Conservation (phyloP, 768 basidiomycete genomes). For the Paxillus ammoniavirescens region DNA sequence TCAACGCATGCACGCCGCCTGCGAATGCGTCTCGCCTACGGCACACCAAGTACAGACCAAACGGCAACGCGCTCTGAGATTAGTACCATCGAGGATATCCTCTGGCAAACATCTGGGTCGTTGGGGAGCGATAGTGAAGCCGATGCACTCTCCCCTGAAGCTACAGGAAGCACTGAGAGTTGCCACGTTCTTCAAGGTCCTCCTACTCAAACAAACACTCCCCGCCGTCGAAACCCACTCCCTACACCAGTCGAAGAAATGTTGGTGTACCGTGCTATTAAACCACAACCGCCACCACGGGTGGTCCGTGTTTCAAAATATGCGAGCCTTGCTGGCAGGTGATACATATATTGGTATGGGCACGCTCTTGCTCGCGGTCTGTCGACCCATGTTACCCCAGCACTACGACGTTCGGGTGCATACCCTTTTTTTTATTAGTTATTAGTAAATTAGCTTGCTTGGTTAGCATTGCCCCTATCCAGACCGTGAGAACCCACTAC, state of each 20-base stretch:
- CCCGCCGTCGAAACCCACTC: slow-evolving; percentile 41
- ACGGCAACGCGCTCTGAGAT: slow-evolving; percentile 29
- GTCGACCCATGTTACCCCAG: neutral
- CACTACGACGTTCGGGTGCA: neutral
- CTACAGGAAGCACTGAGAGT: slow-evolving; percentile 12
- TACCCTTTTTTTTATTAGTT: slow-evolving; percentile 12
- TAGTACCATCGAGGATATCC: slow-evolving; percentile 24
- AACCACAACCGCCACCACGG: slow-evolving; percentile 3
- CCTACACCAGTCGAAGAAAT: slow-evolving; percentile 58
- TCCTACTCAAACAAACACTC: slow-evolving; percentile 10
- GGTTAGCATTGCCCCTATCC: neutral
- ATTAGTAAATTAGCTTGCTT: slow-evolving; percentile 23
- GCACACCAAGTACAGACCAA: slow-evolving; percentile 19
- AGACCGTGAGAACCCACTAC: slow-evolving; percentile 14
- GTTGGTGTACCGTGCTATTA: slow-evolving; percentile 29
- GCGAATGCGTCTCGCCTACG: slow-evolving; percentile 36
- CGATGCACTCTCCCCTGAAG: slow-evolving; percentile 18
- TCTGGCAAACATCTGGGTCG: slow-evolving; percentile 21
- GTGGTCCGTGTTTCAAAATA: slow-evolving; percentile 24
- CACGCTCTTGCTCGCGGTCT: neutral
- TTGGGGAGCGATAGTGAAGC: slow-evolving; percentile 20
- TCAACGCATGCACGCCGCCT: slow-evolving; percentile 53
- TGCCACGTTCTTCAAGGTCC: slow-evolving; percentile 10
- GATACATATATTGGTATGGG: slow-evolving; percentile 3
- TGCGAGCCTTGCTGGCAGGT: slow-evolving; percentile 32